Base-by-base conservation (phyloP, 2,329 filamentous ascomycete genomes). In the Alternaria ventricosa region DNA sequence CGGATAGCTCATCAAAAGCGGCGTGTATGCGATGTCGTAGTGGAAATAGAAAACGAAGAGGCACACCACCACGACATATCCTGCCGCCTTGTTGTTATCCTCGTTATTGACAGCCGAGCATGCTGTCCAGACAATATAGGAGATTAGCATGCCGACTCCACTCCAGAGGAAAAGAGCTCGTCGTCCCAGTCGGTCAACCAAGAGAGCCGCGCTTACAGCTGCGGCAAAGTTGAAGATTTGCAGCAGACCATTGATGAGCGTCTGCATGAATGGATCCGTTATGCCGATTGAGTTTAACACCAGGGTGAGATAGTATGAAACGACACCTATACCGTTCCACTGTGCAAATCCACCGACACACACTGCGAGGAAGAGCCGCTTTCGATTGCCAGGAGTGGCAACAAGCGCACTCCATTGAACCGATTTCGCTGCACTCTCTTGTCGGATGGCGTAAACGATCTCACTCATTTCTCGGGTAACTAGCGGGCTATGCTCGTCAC, bases 51-150 rank as follows among this genome's bases (percentile, higher is more conserved):
- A 85, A 25, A 85, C 69, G 79, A 82, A 86, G 66, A 86, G 83
- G 77, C 85, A 84, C 60, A 81, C 81, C 18, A 87, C 79, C 8
- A 85, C 82, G 6, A 79, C 82, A 46, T 80, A 80, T 3, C 82
- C 82, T 28, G 69, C 71, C 54, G 55, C 63, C 49, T 45, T 45
- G 27, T 56, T 45, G 43, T 45, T 45, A 1, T 46, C 41, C 25
- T 56, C 41, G 12, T 45, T 45, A 5, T 46, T 46, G 9, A 51
- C 23, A 3, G 69, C 70, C 15, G 63, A 68, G 41, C 66, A 70
- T 25, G 66, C 67, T 2, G 77, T 80, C 61, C 74, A 74, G n/a
- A 79, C 53, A 18, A 65, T 67, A 65, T 79, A 80, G 5, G 70
- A 65, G 41, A 78, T 63, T 4, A 80, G 69, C 67, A 76, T 79